phyloP scores from a whole-genome alignment of 179 eudicot species.

The Beta macrorhiza region DNA sequence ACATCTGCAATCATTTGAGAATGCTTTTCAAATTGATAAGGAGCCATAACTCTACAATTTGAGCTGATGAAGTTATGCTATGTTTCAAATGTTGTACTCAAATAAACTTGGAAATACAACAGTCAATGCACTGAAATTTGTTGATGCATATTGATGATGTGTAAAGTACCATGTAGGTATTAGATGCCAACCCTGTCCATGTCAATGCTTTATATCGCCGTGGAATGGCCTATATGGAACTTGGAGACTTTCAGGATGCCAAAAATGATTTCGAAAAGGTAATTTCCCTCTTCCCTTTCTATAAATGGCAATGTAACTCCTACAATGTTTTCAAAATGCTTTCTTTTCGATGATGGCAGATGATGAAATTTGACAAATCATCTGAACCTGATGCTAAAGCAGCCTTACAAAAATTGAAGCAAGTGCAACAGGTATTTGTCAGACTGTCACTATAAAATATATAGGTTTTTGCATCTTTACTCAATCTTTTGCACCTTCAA shows the following conservation, averaged over 20 bases:
- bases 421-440: conserved; percentile 71
- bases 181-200: conserved; percentile 85
- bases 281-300: conserved; percentile 7
- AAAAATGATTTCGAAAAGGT: conserved; percentile 85
- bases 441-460: background rate
- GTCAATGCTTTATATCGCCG: conserved; percentile 95
- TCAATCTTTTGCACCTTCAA: background rate
- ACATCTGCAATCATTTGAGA: background rate
- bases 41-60: background rate
- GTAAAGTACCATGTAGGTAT: conserved; percentile 50
- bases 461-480: background rate
- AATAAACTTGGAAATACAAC: background rate
- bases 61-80: background rate
- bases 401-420: conserved; percentile 79
- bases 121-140: background rate
- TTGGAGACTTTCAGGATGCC: conserved; percentile 93
- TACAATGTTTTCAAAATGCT: conserved; percentile 9
- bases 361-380: conserved; percentile 78
- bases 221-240: conserved; percentile 92
- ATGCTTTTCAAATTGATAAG: background rate
- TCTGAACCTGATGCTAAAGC: conserved; percentile 90
- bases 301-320: background rate
- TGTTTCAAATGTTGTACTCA: background rate
- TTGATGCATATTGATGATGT: background rate
- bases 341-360: conserved; percentile 46